A percentile compares a stretch with the other conserved stretches of the same genome.
Evolutionary conservation across 805 yeast genomes (phyloP).

Genomic region (Naumovozyma castellii): DNA sequence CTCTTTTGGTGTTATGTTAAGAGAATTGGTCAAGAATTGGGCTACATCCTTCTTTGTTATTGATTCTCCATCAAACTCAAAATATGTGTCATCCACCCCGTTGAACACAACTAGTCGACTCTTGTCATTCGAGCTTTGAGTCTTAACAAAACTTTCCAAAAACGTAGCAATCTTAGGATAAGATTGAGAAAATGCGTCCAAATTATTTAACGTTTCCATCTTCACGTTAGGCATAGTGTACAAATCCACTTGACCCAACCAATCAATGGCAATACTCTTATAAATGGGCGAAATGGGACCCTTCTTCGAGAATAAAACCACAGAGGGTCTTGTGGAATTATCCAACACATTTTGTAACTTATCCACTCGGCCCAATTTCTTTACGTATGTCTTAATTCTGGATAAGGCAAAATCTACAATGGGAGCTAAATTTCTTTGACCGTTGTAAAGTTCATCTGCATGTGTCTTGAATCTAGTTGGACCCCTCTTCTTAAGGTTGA

Average conservation of each 20-base stretch:
- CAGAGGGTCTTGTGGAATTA: constrained; percentile 29
- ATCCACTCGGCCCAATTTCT: constrained; percentile 34
- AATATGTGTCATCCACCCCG: constrained; percentile 10
- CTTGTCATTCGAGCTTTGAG: constrained; percentile 10
- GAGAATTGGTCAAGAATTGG: constrained; percentile 13
- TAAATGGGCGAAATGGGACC: constrained; percentile 43
- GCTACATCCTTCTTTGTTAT: constrained; percentile 19
- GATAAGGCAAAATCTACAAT: constrained; percentile 46
- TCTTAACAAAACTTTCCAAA: constrained; percentile 8
- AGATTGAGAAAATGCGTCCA: constrained; percentile 6
- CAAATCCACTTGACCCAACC: constrained; percentile 41
- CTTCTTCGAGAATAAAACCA: constrained; percentile 40
- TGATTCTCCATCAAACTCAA: constrained; percentile 12
- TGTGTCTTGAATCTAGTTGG: constrained; percentile 25
- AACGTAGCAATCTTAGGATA: constrained; percentile 19
- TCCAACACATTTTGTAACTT: constrained; percentile 24
- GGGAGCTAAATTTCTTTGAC: constrained; percentile 48
- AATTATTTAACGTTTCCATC: constrained; percentile 8
- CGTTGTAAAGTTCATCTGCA: constrained; percentile 49
- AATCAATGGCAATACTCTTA: constrained; percentile 65
- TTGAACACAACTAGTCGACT: constrained; percentile 20
- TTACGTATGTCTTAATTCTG: constrained; percentile 58
- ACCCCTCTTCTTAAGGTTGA: constrained; percentile 6
- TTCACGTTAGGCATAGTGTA: constrained; percentile 33
- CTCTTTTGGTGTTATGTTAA: constrained; percentile 20